Percentiles rank a stretch among this genome's conserved stretches.
Evolutionary conservation across 192 early-diverging fungal genomes (phyloP).

Genomic region (Coemansia sp.): DNA sequence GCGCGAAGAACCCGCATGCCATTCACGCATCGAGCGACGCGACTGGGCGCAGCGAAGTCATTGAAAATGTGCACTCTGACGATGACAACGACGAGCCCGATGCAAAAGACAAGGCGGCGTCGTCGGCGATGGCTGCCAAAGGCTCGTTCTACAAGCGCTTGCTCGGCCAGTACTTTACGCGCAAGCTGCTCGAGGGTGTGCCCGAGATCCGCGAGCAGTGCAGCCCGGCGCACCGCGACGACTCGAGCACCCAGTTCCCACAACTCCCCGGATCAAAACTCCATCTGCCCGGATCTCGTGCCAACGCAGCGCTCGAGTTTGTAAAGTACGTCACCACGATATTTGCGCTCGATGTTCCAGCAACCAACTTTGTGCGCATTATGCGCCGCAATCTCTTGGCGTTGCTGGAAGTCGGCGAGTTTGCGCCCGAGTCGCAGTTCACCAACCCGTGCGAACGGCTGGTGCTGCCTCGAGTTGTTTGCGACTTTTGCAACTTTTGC

Average conservation of each 20-base stretch:
- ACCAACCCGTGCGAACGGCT: slow-evolving; percentile 80
- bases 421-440: slow-evolving; percentile 74
- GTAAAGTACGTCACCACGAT: slow-evolving; percentile 75
- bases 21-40: slow-evolving; percentile 6
- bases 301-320: slow-evolving; percentile 80
- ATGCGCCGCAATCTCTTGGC: slow-evolving; percentile 77
- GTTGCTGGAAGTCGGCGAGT: slow-evolving; percentile 77
- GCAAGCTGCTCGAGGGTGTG: slow-evolving; percentile 62
- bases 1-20: slow-evolving; percentile 24
- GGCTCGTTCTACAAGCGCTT: slow-evolving; percentile 51
- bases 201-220: slow-evolving; percentile 59
- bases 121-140: slow-evolving; percentile 9
- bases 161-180: slow-evolving; percentile 59
- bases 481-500: slow-evolving; percentile 80
- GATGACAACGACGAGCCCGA: neutral
- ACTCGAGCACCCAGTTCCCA: slow-evolving; percentile 57
- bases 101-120: neutral
- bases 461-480: slow-evolving; percentile 76
- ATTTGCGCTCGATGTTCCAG: slow-evolving; percentile 66
- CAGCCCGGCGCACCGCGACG: slow-evolving; percentile 15
- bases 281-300: slow-evolving; percentile 3
- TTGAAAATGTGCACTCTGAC: slow-evolving; percentile 29
- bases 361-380: slow-evolving; percentile 76
- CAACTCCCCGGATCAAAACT: slow-evolving; percentile 60
- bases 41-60: slow-evolving; percentile 30